Conservation (phyloP, 257 asterid species). For the Nicotiana undulata region DNA sequence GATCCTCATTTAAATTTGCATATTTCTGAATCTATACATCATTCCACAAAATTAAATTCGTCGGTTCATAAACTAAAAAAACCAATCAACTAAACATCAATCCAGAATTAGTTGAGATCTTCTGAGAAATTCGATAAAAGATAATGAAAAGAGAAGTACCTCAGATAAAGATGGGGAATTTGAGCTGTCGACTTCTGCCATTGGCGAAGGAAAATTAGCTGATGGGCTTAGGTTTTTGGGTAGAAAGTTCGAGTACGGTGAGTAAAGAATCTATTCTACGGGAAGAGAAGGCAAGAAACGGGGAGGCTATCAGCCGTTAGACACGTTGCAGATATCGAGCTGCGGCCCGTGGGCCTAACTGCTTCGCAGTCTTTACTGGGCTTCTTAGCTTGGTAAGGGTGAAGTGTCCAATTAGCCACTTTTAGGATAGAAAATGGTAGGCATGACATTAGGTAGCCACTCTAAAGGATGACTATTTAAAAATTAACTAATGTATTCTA, state of each 20-base stretch:
- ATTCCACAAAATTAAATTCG: neutral
- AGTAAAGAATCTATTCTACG: neutral
- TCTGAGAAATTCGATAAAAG: neutral
- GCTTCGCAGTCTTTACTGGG: neutral
- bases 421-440: too few species aligned
- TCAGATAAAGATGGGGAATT: constrained; percentile 43
- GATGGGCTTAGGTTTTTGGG: neutral
- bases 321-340: neutral
- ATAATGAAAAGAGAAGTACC: constrained; percentile 21
- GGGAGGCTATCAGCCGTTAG: neutral
- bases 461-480: too few species aligned
- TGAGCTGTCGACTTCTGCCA: constrained; percentile 53
- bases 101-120: neutral
- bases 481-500: too few species aligned
- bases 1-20: too few species aligned
- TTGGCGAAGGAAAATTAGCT: constrained; percentile 4
- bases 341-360: neutral
- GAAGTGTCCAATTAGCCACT: too few species aligned
- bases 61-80: neutral
- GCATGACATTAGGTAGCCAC: too few species aligned
- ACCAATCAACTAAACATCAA: neutral
- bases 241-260: neutral
- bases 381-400: neutral
- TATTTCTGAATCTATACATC: neutral
- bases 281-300: neutral